A percentile compares a stretch with the other conserved stretches of the same genome.
Conservation (phyloP, 177 flowering plant species). For the Vitis hybrid region DNA sequence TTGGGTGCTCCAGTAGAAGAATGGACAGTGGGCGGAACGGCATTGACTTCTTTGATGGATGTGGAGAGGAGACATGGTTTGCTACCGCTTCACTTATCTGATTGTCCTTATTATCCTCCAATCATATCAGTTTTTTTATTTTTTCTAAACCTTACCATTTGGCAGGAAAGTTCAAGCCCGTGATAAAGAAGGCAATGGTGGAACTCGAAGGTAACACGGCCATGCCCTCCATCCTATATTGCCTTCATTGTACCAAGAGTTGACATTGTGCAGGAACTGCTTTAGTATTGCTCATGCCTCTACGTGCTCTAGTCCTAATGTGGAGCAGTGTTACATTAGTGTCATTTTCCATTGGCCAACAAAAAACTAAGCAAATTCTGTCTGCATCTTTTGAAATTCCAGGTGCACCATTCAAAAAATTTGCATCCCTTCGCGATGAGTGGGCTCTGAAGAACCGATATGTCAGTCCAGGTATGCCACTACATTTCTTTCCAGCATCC, state of each 20-base stretch:
- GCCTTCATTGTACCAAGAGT: no score
- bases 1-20: constrained; percentile 86
- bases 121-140: background rate
- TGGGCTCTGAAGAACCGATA: constrained; percentile 93
- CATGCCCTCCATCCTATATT: no score
- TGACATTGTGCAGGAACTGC: no score
- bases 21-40: constrained; percentile 98
- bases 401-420: constrained; percentile 95
- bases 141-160: background rate
- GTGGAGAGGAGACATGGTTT: constrained; percentile 99
- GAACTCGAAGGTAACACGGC: constrained; percentile 81
- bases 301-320: no score
- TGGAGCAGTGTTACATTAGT: no score
- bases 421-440: constrained; percentile 81
- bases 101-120: background rate
- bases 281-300: no score
- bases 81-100: background rate
- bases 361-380: background rate
- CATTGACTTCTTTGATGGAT: constrained; percentile 93
- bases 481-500: background rate
- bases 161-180: constrained; percentile 97
- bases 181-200: constrained; percentile 99
- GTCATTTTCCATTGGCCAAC: background rate
- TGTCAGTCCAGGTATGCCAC: constrained; percentile 75
- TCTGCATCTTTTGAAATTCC: constrained; percentile 17